Percentiles rank a stretch among this genome's conserved stretches.
Evolutionary conservation across 345 rosid genomes (phyloP).

Genomic region (Euphorbia tirucalli): DNA sequence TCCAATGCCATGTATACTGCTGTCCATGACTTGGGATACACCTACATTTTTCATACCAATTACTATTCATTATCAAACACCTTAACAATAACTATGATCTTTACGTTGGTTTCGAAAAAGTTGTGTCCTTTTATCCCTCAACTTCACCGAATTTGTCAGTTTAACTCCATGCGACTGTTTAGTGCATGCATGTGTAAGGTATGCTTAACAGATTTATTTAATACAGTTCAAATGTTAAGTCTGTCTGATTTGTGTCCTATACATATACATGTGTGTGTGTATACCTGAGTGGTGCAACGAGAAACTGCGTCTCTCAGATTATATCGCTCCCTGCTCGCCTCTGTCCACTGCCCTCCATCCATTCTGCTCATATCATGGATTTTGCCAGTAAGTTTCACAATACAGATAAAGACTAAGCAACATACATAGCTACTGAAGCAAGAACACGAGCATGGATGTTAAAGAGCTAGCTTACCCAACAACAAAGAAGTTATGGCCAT

Average conservation of each 20-base stretch:
- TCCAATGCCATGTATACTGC: constrained; percentile 65
- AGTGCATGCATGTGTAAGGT: too few relatives aligned
- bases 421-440: background rate
- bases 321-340: constrained; percentile 49
- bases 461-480: constrained; percentile 59
- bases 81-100: background rate
- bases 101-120: too few relatives aligned
- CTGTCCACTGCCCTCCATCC: constrained; percentile 76
- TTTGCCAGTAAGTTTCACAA: background rate
- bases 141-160: too few relatives aligned
- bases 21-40: constrained; percentile 69
- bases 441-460: too few relatives aligned
- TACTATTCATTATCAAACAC: too few relatives aligned
- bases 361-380: constrained; percentile 36
- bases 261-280: too few relatives aligned
- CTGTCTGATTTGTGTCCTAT: too few relatives aligned
- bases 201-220: too few relatives aligned
- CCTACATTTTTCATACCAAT: constrained; percentile 22
- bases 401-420: too few relatives aligned
- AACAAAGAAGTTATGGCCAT: constrained; percentile 80
- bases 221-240: too few relatives aligned
- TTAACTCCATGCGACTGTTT: too few relatives aligned
- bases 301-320: constrained; percentile 60
- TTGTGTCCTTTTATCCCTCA: too few relatives aligned
- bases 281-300: constrained; percentile 68